Percentiles rank a stretch among this genome's conserved stretches.
Conservation (phyloP, 345 rosid genomes). For the Corchorus capsularis region DNA sequence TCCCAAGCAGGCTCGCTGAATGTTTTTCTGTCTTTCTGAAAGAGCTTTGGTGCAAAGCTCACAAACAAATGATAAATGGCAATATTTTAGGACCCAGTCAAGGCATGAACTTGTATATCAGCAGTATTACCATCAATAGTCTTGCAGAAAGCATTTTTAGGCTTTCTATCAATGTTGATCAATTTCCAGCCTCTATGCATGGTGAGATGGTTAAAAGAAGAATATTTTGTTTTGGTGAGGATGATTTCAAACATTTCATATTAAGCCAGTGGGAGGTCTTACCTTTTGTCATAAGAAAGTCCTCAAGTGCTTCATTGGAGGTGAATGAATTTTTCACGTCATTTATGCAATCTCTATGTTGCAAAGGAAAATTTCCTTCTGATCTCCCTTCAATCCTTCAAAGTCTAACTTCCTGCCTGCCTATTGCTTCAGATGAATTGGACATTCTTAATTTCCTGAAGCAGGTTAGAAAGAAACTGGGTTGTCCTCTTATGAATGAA, state of each 20-base stretch:
- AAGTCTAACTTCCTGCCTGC: conserved; percentile 45
- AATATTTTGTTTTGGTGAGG: conserved; percentile 39
- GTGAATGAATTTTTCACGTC: conserved; percentile 38
- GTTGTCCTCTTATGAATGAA: conserved; percentile 46
- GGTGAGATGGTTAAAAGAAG: conserved; percentile 29
- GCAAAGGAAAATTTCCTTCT: conserved; percentile 28
- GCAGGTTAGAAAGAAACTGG: conserved; percentile 48
- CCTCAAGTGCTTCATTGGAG: conserved; percentile 22
- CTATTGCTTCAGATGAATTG: conserved; percentile 56
- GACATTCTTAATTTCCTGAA: conserved; percentile 50
- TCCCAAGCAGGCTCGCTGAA: conserved; percentile 35
- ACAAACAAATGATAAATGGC: conserved; percentile 32
- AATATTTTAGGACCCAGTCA: conserved; percentile 17
- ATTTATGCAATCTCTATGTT: conserved; percentile 26
- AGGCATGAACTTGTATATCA: conserved; percentile 21
- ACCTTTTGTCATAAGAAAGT: conserved; percentile 39
- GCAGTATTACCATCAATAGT: conserved; percentile 34
- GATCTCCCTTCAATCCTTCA: conserved; percentile 40
- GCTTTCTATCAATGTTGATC: conserved; percentile 35
- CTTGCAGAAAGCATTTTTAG: conserved; percentile 60
- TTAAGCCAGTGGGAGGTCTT: conserved; percentile 48
- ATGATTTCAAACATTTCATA: conserved; percentile 41
- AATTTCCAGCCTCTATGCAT: conserved; percentile 21
- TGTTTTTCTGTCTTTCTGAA: conserved; percentile 34
- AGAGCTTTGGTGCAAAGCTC: conserved; percentile 43